phyloP scores from a whole-genome alignment of 192 early-diverging fungal genomes.

The Neocallimastix lanati region DNA sequence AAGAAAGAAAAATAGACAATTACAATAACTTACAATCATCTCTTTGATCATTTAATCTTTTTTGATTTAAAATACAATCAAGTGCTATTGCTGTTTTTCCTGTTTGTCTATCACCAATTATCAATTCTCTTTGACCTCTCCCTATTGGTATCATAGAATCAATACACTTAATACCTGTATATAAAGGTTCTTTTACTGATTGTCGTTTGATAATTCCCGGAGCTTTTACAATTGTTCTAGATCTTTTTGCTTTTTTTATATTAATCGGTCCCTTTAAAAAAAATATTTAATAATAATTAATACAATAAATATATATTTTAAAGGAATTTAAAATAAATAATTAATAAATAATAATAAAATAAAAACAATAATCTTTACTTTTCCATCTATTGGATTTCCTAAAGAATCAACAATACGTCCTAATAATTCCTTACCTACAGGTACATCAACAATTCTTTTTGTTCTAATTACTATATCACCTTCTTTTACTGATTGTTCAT shows the following conservation, averaged over 20 bases:
- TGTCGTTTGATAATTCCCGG: conserved; percentile 98
- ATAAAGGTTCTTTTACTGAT: conserved; percentile 99
- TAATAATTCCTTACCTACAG: conserved; percentile 81
- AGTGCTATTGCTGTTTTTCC: conserved; percentile 98
- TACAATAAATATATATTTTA: neutral
- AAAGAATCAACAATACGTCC: conserved; percentile 98
- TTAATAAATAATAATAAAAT: neutral
- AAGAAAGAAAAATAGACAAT: no score
- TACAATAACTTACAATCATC: conserved; percentile 42
- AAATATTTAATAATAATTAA: neutral
- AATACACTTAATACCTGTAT: conserved; percentile 99
- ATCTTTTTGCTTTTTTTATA: conserved; percentile 49
- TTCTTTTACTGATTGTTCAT: conserved; percentile 99
- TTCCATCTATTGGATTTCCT: conserved; percentile 99
- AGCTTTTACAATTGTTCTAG: conserved; percentile 97
- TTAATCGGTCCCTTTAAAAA: conserved; percentile 52
- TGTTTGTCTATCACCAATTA: conserved; percentile 99
- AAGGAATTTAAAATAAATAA: no score
- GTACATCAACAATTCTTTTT: conserved; percentile 95
- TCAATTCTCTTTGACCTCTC: conserved; percentile 99
- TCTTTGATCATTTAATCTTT: conserved; percentile 87
- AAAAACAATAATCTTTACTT: conserved; percentile 16
- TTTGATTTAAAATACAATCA: conserved; percentile 99
- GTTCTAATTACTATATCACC: conserved; percentile 99
- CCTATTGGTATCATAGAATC: conserved; percentile 99